phyloP scores from a whole-genome alignment of 2,329 filamentous ascomycete species.

The Cryphonectria parasitica region DNA sequence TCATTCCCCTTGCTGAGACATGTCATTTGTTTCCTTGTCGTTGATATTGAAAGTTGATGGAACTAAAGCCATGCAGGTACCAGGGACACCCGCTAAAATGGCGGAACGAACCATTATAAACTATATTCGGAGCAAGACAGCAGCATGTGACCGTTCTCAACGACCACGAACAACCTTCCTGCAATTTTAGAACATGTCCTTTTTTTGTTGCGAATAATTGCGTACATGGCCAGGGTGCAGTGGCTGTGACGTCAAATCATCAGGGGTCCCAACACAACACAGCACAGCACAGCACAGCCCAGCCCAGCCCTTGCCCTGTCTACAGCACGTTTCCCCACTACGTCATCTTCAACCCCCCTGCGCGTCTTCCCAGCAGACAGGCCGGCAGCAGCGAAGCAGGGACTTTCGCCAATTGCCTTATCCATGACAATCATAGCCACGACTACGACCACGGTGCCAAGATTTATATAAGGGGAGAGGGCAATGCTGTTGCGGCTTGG shows the following conservation, averaged over 20 bases:
- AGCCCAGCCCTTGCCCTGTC: not conserved
- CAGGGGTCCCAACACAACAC: not conserved
- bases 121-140: not conserved
- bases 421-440: not conserved
- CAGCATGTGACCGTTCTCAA: too few relatives aligned
- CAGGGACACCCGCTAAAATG: not conserved
- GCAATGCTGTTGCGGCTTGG: not conserved
- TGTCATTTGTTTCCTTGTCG: too few relatives aligned
- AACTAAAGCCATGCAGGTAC: not conserved
- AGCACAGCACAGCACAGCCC: too few relatives aligned
- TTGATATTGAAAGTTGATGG: too few relatives aligned
- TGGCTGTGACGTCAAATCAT: conserved; percentile 1
- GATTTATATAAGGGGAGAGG: not conserved
- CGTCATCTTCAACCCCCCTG: not conserved
- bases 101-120: not conserved
- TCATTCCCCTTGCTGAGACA: too few relatives aligned
- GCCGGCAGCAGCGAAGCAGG: not conserved
- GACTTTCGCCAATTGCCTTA: too few relatives aligned
- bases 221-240: not conserved
- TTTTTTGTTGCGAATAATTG: not conserved
- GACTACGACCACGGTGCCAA: not conserved
- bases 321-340: not conserved
- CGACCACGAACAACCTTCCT: not conserved
- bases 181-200: not conserved
- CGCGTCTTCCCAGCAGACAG: not conserved